These are phyloP conservation scores for Geotrichum europaeum DNA, from an alignment of 1,139 yeast genomes.

Conservation along the genomic window DNA sequence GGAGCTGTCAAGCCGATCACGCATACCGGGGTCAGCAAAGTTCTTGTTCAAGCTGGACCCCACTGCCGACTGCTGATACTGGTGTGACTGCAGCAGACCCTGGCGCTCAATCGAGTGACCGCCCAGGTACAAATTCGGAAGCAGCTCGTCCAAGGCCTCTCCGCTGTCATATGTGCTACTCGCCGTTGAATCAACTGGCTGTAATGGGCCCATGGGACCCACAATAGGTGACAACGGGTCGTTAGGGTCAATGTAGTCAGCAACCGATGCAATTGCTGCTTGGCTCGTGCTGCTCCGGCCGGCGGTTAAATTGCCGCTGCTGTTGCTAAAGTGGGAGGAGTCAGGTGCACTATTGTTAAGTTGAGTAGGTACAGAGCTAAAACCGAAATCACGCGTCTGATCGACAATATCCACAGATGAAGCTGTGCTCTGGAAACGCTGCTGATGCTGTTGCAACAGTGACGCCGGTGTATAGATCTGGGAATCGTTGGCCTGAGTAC, in stretches of 20 bases:
- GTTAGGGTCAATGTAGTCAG: not conserved
- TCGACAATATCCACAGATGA: slow-evolving; percentile 9
- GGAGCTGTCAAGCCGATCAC: slow-evolving; percentile 9
- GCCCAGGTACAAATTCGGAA: slow-evolving; percentile 7
- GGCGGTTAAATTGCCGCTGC: not conserved
- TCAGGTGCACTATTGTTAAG: not conserved
- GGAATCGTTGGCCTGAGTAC: not conserved
- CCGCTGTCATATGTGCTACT: not conserved
- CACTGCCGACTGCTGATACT: not conserved
- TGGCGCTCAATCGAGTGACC: slow-evolving; percentile 8
- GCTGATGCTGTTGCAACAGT: not conserved
- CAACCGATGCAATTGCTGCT: not conserved
- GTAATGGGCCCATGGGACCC: not conserved
- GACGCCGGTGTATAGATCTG: not conserved
- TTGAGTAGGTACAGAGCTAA: not conserved
- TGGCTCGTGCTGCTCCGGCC: not conserved
- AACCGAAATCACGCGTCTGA: not conserved
- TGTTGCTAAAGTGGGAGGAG: not conserved
- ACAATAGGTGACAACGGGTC: slow-evolving; percentile 3
- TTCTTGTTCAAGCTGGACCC: not conserved
- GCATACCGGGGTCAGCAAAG: not conserved
- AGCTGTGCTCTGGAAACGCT: slow-evolving; percentile 1
- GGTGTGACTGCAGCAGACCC: not conserved
- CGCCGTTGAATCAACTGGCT: not conserved
- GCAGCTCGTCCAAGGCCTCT: slow-evolving; percentile 2